Percentiles rank a stretch among this genome's conserved stretches.
Evolutionary conservation across 2,329 filamentous ascomycete species (phyloP).

Genomic region (Claviceps cyperi): DNA sequence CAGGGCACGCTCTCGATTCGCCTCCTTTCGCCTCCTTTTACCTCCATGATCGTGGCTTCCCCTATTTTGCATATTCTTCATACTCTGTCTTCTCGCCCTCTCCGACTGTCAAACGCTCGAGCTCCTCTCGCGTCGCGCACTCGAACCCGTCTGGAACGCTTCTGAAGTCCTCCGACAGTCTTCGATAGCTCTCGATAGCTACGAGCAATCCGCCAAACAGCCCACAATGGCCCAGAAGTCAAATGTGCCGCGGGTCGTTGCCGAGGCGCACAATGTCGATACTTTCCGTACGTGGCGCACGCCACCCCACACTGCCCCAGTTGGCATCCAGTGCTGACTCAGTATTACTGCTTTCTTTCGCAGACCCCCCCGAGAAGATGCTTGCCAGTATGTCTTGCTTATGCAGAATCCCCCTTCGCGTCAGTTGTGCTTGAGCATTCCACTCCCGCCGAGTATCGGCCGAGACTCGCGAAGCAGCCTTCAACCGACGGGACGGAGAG

Average conservation of each 20-base stretch:
- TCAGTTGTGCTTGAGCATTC: too few species aligned
- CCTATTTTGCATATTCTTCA: background rate
- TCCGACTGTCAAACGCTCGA: background rate
- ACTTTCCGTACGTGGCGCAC: constrained; percentile 44
- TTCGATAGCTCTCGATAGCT: too few species aligned
- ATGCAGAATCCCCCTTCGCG: too few species aligned
- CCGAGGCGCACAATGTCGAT: constrained; percentile 63
- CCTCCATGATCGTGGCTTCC: background rate
- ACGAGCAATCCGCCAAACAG: too few species aligned
- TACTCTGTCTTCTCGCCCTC: background rate
- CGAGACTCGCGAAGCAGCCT: too few species aligned
- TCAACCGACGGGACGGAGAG: too few species aligned
- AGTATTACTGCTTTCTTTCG: constrained; percentile 1
- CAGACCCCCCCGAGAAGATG: constrained; percentile 53
- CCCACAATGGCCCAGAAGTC: constrained; percentile 29
- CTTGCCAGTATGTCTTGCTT: constrained; percentile 41
- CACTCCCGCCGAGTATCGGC: too few species aligned
- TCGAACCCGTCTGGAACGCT: background rate
- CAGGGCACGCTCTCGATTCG: too few species aligned
- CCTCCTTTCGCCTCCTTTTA: too few species aligned
- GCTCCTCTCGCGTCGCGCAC: background rate
- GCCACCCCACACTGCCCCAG: background rate
- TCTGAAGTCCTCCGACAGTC: background rate
- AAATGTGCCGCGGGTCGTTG: constrained; percentile 46
- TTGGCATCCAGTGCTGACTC: background rate